Evolutionary conservation across 2,329 filamentous ascomycete genomes (phyloP).

Genomic region (Penicillium sclerotiorum): DNA sequence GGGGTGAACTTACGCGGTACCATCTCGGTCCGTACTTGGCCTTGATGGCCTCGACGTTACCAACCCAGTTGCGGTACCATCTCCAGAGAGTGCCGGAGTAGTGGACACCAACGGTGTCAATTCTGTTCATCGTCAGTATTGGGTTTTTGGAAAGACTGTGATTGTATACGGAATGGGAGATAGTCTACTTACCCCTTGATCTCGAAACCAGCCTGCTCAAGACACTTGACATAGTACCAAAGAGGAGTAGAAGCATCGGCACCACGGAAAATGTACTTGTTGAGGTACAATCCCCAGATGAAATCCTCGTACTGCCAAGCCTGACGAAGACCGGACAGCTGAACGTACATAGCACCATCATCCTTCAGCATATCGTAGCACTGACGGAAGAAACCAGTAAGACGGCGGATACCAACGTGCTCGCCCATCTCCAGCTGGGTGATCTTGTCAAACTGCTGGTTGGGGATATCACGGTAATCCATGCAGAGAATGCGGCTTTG

Average conservation of each 20-base stretch:
- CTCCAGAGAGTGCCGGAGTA: constrained; percentile 89
- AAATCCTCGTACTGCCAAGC: constrained; percentile 91
- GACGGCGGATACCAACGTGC: constrained; percentile 85
- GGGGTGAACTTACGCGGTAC: constrained; percentile 70
- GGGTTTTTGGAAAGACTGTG: not conserved
- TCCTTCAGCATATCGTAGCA: constrained; percentile 88
- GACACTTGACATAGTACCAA: constrained; percentile 72
- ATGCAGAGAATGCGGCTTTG: constrained; percentile 87
- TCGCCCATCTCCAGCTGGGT: constrained; percentile 93
- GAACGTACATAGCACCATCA: constrained; percentile 84
- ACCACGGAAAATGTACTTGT: constrained; percentile 93
- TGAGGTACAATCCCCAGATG: constrained; percentile 92
- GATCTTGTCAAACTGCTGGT: constrained; percentile 80
- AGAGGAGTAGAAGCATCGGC: constrained; percentile 87
- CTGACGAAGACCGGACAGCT: constrained; percentile 83
- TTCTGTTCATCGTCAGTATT: constrained; percentile 24
- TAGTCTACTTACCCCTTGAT: constrained; percentile 61
- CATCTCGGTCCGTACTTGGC: constrained; percentile 86
- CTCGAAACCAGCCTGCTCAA: constrained; percentile 80
- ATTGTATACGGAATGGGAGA: not conserved
- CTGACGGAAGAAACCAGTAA: constrained; percentile 73
- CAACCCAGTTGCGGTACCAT: constrained; percentile 94
- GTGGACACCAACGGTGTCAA: constrained; percentile 88
- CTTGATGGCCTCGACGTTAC: constrained; percentile 78
- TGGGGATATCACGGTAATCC: constrained; percentile 89